Base-by-base conservation (phyloP, 768 basidiomycete species). In the Sarcodon aspratus region DNA sequence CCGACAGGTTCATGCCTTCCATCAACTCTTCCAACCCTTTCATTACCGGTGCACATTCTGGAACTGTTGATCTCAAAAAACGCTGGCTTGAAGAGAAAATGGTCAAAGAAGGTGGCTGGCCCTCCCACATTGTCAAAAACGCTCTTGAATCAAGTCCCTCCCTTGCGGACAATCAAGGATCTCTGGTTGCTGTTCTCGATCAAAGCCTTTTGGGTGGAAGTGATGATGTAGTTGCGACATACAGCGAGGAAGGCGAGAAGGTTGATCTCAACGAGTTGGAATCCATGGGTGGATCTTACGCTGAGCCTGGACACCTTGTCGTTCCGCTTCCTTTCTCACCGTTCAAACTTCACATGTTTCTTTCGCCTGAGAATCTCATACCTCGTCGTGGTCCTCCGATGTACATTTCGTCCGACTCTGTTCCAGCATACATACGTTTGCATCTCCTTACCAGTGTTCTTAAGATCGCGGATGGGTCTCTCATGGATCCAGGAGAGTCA, bases 21-120 rank as follows among this genome's bases (percentile, higher is more conserved):
- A 63, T 63, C n/a, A 82, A 80, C 55, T 78, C 83, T 3, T 85
- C 83, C 0, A 74, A 78, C 55, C 68, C 85, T 1, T 86, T 89
- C 60, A 64, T 89, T 51, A 78, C 77, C 11, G 75, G 80, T 3
- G 69, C 71, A 3, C 80, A 86, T 61, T 69, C 78, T 15, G 82
- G 84, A 0, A 63, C 66, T 3, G 76, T 78, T 43, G 72, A 79
- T 53, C 62, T 93, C 40, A 81, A 81, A 59, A 75, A 66, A 48
- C 77, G 88, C 18, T 94, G 91, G 91, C 64, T 83, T 2, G 78
- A 82, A 56, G 85, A 93, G 44, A 79, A 84, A 58, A 80, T 84
- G 2, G 70, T 82, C 49, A 92, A 90, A 60, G 79, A 86, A 63
- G 87, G 82, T 46, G 91, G 91, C 17, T 93, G 83, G 72, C 91